Percentiles rank a stretch among this genome's conserved stretches.
These are phyloP conservation scores for Anaeromyces robustus DNA, from an alignment of 192 early-diverging fungal species.

Conservation along the genomic window DNA sequence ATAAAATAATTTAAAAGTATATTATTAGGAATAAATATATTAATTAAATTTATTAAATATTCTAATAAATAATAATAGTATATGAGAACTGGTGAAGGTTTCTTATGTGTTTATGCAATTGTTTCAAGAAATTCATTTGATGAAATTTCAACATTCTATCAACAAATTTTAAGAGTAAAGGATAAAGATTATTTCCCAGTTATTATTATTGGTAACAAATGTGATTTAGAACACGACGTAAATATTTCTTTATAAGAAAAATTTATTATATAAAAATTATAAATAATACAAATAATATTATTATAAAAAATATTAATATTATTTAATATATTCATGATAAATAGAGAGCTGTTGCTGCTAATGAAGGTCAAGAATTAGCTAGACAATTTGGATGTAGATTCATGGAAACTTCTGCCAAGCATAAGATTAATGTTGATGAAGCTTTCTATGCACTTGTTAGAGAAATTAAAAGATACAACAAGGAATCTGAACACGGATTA, in stretches of 20 bases:
- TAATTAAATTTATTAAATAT: too few relatives aligned
- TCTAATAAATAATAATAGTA: too few relatives aligned
- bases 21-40: too few relatives aligned
- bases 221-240: slow-evolving; percentile 51
- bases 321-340: too few relatives aligned
- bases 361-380: background rate
- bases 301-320: too few relatives aligned
- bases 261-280: background rate
- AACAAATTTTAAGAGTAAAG: slow-evolving; percentile 67
- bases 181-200: slow-evolving; percentile 61
- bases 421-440: slow-evolving; percentile 82
- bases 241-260: background rate
- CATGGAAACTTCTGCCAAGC: slow-evolving; percentile 45
- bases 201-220: slow-evolving; percentile 77
- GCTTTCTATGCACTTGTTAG: slow-evolving; percentile 77
- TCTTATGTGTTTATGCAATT: slow-evolving; percentile 70
- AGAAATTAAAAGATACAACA: slow-evolving; percentile 65
- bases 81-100: slow-evolving; percentile 76
- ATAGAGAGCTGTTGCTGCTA: background rate
- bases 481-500: slow-evolving; percentile 17
- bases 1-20: too few relatives aligned
- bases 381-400: background rate
- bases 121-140: slow-evolving; percentile 56
- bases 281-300: too few relatives aligned
- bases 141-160: slow-evolving; percentile 54